These are phyloP conservation scores for Abelmoschus esculentus DNA, from an alignment of 345 rosid genomes.

Conservation along the genomic window DNA sequence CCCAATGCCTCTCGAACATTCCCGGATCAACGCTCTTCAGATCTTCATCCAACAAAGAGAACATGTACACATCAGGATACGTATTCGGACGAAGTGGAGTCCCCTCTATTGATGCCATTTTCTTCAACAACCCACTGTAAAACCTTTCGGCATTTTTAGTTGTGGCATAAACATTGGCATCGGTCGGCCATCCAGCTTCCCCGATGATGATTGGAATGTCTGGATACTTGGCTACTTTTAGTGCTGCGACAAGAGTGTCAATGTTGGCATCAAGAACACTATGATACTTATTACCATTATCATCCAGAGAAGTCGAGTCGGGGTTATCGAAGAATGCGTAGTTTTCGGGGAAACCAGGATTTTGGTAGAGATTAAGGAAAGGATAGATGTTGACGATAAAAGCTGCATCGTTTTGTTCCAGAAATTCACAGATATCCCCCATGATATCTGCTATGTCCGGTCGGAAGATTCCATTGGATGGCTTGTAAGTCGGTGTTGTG, in stretches of 20 bases:
- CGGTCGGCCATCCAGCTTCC: constrained; percentile 88
- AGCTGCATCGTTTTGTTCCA: constrained; percentile 40
- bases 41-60: constrained; percentile 66
- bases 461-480: constrained; percentile 62
- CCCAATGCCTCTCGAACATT: constrained; percentile 82
- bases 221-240: constrained; percentile 34
- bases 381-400: constrained; percentile 84
- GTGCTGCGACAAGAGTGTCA: constrained; percentile 63
- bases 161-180: not conserved
- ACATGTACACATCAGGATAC: constrained; percentile 46
- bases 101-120: constrained; percentile 40
- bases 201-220: constrained; percentile 61
- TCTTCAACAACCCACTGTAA: constrained; percentile 44
- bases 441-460: constrained; percentile 33
- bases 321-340: constrained; percentile 52
- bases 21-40: constrained; percentile 63
- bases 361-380: constrained; percentile 60
- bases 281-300: constrained; percentile 32
- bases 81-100: constrained; percentile 55
- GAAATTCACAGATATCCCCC: constrained; percentile 32
- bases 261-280: constrained; percentile 75
- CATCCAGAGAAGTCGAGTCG: constrained; percentile 9
- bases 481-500: constrained; percentile 36
- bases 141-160: not conserved
- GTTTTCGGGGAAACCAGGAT: constrained; percentile 49